Evolutionary conservation across 1,284 basidiomycete species (phyloP).

Genomic region (Wolfiporia cocos): DNA sequence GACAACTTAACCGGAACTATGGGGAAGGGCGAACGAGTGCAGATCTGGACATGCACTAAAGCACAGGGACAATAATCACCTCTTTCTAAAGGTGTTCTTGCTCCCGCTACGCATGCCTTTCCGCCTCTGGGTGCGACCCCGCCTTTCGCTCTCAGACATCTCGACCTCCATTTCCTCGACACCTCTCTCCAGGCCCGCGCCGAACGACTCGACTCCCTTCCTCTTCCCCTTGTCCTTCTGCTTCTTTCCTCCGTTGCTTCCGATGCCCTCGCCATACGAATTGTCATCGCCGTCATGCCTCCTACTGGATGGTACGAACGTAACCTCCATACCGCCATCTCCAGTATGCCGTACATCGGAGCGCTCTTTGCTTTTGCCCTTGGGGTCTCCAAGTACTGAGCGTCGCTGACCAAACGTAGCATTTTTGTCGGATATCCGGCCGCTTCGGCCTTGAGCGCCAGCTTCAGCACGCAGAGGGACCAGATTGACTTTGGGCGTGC

Average conservation of each 20-base stretch:
- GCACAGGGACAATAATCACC: too few relatives aligned
- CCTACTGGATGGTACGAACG: slow-evolving; percentile 47
- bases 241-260: slow-evolving; percentile 18
- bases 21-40: too few relatives aligned
- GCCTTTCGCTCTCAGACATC: slow-evolving; percentile 51
- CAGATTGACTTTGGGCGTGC: slow-evolving; percentile 47
- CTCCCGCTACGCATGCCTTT: slow-evolving; percentile 78
- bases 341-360: slow-evolving; percentile 19
- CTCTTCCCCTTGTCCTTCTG: slow-evolving; percentile 35
- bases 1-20: too few relatives aligned
- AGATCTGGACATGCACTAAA: too few relatives aligned
- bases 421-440: slow-evolving; percentile 35
- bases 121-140: slow-evolving; percentile 67
- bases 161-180: slow-evolving; percentile 37
- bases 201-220: slow-evolving; percentile 75
- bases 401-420: slow-evolving; percentile 69
- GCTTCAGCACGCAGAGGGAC: slow-evolving; percentile 53
- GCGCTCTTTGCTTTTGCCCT: slow-evolving; percentile 12
- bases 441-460: slow-evolving; percentile 21
- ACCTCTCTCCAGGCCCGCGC: slow-evolving; percentile 81
- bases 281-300: slow-evolving; percentile 29
- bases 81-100: slow-evolving; percentile 71
- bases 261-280: slow-evolving; percentile 25
- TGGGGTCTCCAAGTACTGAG: slow-evolving; percentile 19
- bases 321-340: slow-evolving; percentile 61